Conservation (phyloP, 2,329 filamentous ascomycete species). For the Aspergillus aculeatus region DNA sequence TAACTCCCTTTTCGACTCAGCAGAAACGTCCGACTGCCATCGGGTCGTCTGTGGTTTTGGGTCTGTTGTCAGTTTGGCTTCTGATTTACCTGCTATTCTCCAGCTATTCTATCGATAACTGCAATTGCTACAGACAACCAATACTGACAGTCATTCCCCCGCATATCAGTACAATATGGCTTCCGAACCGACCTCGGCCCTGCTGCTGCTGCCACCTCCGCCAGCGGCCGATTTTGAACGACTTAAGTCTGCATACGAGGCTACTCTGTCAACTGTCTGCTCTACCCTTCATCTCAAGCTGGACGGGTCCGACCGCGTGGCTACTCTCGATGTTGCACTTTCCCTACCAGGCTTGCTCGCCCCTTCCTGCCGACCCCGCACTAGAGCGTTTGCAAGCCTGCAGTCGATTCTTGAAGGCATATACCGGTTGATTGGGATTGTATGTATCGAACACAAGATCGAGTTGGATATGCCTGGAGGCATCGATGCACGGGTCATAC, state of each 20-base stretch:
- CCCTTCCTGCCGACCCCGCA: conserved; percentile 50
- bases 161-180: conserved; percentile 23
- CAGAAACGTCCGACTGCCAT: not conserved
- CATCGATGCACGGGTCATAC: conserved; percentile 72
- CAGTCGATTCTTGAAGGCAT: conserved; percentile 73
- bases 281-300: conserved; percentile 45
- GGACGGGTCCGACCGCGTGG: conserved; percentile 31
- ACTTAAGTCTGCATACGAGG: conserved; percentile 60
- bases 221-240: conserved; percentile 52
- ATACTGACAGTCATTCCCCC: conserved; percentile 1
- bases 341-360: conserved; percentile 61
- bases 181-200: conserved; percentile 31
- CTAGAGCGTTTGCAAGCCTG: conserved; percentile 63
- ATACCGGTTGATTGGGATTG: conserved; percentile 73
- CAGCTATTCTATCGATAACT: not conserved
- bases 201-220: conserved; percentile 65
- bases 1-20: not conserved
- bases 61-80: not conserved
- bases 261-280: conserved; percentile 57
- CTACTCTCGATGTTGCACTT: conserved; percentile 60
- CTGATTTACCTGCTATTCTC: not conserved
- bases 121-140: not conserved
- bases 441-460: conserved; percentile 65
- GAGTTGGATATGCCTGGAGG: conserved; percentile 66
- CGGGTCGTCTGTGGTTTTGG: not conserved